These are phyloP conservation scores for Beauveria varroae DNA, from an alignment of 2,329 filamentous ascomycete genomes.

Conservation along the genomic window DNA sequence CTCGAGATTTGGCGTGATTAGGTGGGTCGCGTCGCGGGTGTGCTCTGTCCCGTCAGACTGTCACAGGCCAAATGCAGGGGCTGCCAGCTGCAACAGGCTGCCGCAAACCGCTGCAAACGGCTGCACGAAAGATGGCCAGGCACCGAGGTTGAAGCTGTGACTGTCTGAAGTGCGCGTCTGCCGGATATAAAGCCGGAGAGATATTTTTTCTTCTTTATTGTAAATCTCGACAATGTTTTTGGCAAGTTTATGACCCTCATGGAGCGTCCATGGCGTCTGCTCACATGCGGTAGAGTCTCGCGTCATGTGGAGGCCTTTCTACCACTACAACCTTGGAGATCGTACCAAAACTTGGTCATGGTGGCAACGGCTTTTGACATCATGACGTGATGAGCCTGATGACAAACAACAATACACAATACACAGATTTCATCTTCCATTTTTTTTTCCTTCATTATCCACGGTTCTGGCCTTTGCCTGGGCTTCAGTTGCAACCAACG, in stretches of 20 bases:
- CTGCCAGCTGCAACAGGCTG: not conserved
- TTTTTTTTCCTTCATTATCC: too few relatives aligned
- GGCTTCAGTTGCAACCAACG: too few relatives aligned
- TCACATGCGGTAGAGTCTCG: not conserved
- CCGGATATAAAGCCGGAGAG: not conserved
- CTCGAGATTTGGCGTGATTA: not conserved
- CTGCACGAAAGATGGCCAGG: not conserved
- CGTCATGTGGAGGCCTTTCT: not conserved
- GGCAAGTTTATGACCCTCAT: not conserved
- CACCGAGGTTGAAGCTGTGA: not conserved
- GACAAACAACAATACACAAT: too few relatives aligned
- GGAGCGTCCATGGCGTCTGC: not conserved
- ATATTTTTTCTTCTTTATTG: not conserved
- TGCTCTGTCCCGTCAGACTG: not conserved
- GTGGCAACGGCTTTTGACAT: too few relatives aligned
- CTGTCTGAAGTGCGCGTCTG: not conserved
- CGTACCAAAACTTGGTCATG: too few relatives aligned
- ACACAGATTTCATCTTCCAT: too few relatives aligned
- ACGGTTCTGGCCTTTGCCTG: too few relatives aligned
- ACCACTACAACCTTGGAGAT: too few relatives aligned
- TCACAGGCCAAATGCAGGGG: constrained; percentile 7
- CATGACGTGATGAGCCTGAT: too few relatives aligned
- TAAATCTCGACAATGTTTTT: not conserved
- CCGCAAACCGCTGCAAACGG: not conserved
- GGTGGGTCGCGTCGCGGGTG: constrained; percentile 2